Evolutionary conservation across 768 basidiomycete species (phyloP).

Genomic region (Erythrobasidium yunnanense): DNA sequence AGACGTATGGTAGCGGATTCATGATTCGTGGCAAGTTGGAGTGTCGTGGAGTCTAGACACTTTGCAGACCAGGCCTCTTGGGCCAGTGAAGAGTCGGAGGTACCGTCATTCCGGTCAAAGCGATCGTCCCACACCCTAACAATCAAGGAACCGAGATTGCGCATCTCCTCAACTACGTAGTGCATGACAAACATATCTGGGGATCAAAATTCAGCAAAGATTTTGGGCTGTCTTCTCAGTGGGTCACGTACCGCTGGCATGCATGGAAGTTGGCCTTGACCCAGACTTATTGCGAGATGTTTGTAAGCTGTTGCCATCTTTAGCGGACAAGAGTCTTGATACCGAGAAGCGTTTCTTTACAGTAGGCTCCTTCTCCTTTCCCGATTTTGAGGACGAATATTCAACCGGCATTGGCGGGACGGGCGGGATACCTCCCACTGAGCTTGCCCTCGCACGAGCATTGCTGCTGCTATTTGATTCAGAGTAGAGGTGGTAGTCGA

Average conservation of each 20-base stretch:
- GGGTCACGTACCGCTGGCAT: background rate
- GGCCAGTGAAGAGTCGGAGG: no score
- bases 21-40: background rate
- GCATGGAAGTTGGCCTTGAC: constrained; percentile 9
- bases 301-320: background rate
- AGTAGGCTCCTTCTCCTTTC: background rate
- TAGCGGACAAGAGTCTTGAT: background rate
- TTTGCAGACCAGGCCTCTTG: background rate
- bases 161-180: constrained; percentile 21
- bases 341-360: constrained; percentile 26
- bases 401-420: background rate
- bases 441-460: constrained; percentile 1
- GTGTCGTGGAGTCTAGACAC: background rate
- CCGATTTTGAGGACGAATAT: background rate
- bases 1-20: background rate
- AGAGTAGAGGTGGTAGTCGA: no score
- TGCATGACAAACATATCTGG: background rate
- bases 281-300: no score
- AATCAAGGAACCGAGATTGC: constrained; percentile 19
- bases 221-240: no score
- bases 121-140: constrained; percentile 15
- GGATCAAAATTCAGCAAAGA: background rate
- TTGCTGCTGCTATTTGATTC: no score
- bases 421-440: background rate
- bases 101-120: no score